These are phyloP conservation scores for Urtica urens DNA, from an alignment of 306 rosid species.

Conservation along the genomic window DNA sequence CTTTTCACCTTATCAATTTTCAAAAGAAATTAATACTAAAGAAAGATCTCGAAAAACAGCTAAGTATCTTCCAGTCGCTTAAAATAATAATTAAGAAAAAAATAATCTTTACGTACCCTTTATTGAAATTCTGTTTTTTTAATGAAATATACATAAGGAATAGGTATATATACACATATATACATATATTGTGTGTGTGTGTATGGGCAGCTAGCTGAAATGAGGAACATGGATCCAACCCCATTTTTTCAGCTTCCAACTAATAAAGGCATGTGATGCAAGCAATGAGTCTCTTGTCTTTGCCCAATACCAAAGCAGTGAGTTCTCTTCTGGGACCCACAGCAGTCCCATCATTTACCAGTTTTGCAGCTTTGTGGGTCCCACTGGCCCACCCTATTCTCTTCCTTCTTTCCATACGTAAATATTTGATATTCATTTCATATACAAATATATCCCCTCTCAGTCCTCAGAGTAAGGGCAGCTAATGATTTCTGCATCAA, in stretches of 20 bases:
- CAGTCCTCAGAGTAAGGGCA: slow-evolving; percentile 8
- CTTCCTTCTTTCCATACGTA: slow-evolving; percentile 11
- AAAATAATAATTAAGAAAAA: no score
- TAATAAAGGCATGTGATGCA: slow-evolving; percentile 50
- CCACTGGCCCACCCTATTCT: neutral
- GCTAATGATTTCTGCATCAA: slow-evolving; percentile 21
- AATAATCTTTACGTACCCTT: no score
- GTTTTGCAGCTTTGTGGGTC: slow-evolving; percentile 20
- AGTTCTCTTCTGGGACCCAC: slow-evolving; percentile 19
- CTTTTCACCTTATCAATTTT: no score
- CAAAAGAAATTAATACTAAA: no score
- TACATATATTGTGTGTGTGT: neutral
- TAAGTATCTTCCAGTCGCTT: no score
- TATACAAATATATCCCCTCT: slow-evolving; percentile 7
- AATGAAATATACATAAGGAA: no score
- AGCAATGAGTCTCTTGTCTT: slow-evolving; percentile 37
- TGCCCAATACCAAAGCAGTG: slow-evolving; percentile 26
- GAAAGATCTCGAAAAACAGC: no score
- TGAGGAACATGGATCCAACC: slow-evolving; percentile 53
- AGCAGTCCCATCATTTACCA: slow-evolving; percentile 31
- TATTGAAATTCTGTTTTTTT: no score
- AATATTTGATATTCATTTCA: no score
- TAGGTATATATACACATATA: neutral
- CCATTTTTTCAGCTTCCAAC: slow-evolving; percentile 34
- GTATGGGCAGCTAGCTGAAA: slow-evolving; percentile 10